Evolutionary conservation across 805 yeast genomes (phyloP), one percentile per base, ranked within the genome.

Genomic region (Kluyveromyces nonfermentans): DNA sequence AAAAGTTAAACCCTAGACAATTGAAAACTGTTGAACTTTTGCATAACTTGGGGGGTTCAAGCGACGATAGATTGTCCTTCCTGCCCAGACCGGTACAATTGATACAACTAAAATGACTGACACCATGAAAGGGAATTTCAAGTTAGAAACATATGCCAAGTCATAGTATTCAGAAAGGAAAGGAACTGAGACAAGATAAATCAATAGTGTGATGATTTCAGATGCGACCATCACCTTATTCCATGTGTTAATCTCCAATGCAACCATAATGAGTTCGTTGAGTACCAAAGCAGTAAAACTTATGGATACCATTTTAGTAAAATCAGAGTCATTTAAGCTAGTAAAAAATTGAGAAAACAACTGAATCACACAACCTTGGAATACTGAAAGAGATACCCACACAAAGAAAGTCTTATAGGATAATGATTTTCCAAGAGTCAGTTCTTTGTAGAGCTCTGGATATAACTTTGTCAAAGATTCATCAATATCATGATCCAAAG

Each of bases 21-120:
- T 55, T 7, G 63, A 51, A 47, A 63, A 63, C 41, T 85, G 93
- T 62, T 89, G 97, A 35, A 93, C 97, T 63, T 93, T 93, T 7
- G 97, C 97, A 62, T 93, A 93, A 57, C 86, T 87, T 28, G 98
- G 98, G 3, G 98, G 97, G 52, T 88, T 77, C 45, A 93, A 63
- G 48, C 71, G 78, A 50, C 95, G 74, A 57, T 82, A 79, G 15
- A 90, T 67, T 4, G 84, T 71, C 62, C 85, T 85, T 2, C 81
- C 80, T 2, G 82, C 67, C 96, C 96, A 90, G 1, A 90, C 94
- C 0, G 98, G 98, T 32, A 87, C 63, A 45, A 90, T 69, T 6
- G 96, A 82, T 4, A 85, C 67, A 0, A 77, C 70, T 34, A 89
- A 64, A 10, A 85, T 80, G 7, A 82, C 67, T 2, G 72, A 62